Evolutionary conservation across 768 basidiomycete species (phyloP).

Genomic region (Mycena metata): DNA sequence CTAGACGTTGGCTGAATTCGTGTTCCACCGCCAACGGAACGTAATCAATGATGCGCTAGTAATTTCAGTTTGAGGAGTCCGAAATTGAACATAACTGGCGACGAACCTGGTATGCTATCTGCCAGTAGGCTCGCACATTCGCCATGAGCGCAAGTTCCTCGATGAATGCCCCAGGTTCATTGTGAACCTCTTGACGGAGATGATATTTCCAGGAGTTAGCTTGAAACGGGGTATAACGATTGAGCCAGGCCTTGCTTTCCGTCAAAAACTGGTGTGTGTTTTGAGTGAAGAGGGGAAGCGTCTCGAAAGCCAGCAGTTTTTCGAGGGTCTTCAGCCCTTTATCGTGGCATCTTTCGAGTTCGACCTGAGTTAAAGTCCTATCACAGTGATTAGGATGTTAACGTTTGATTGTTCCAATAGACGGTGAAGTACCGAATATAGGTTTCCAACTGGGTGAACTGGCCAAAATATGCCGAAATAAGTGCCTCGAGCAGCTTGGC

Average conservation of each 20-base stretch:
- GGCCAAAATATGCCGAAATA: conserved; percentile 52
- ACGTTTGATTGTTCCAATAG: not conserved
- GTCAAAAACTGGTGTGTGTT: conserved; percentile 29
- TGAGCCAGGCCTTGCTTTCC: conserved; percentile 15
- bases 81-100: conserved; percentile 18
- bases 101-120: conserved; percentile 59
- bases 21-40: conserved; percentile 61
- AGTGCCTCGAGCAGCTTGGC: conserved; percentile 43
- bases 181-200: not conserved
- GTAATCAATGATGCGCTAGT: conserved; percentile 62
- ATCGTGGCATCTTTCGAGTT: conserved; percentile 46
- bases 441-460: conserved; percentile 50
- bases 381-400: not conserved
- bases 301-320: conserved; percentile 28
- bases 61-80: not conserved
- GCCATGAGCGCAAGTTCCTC: conserved; percentile 60
- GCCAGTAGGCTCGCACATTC: conserved; percentile 62
- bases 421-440: conserved; percentile 41
- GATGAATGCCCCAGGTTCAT: conserved; percentile 13
- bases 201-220: not conserved
- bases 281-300: conserved; percentile 31
- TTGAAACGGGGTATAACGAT: conserved; percentile 10
- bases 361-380: conserved; percentile 46
- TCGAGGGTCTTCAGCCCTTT: conserved; percentile 34
- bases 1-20: conserved; percentile 53